Base-by-base conservation (phyloP, 2,329 filamentous ascomycete species). In the Epichloe sibirici region DNA sequence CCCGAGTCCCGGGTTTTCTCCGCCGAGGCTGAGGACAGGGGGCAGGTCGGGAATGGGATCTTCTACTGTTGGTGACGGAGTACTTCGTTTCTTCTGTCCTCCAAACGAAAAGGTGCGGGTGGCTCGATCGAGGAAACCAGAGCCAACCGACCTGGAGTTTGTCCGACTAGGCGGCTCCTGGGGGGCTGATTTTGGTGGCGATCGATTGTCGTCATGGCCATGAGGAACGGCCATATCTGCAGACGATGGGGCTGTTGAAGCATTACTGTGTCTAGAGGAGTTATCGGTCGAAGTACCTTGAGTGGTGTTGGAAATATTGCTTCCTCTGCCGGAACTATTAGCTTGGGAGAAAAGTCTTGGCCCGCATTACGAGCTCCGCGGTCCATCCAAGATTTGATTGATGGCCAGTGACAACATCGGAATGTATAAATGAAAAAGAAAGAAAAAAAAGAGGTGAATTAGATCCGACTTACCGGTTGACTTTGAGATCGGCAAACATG, bases 51-150 rank as follows among this genome's bases (percentile, higher is more conserved):
- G 61, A 35, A 65, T 53, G 6, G 59, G 58, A 23, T 63, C 59
- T 21, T 65, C 62, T 37, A 60, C 63, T 25, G 62, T 62, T 25
- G 64, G 61, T 13, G 61, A 59, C 15, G 63, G 62, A 35, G 62
- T 56, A 35, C 56, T 61, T 46, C 70, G 64, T 60, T 79, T 81
- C 62, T 79, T 81, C 56, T 72, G 71, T 37, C 72, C 73, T 25
- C 78, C 78, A 61, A 82, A 82, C 3, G 79, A 81, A 58, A 81
- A 81, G 1, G 79, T 81, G 48, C 78, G 73, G 9, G 75, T 74
- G 42, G 78, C 78, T 56, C 77, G 71, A 56, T 75, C 78, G 48
- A 82, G 64, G 51, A 82, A 79, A 37, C 74, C 72, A 48, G 66
- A 67, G 13, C 69, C 68, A n/a, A 73, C 72, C 25, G 73, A 72